These are phyloP conservation scores for Penicillium sp. DNA, from an alignment of 2,329 filamentous ascomycete genomes.

Conservation along the genomic window DNA sequence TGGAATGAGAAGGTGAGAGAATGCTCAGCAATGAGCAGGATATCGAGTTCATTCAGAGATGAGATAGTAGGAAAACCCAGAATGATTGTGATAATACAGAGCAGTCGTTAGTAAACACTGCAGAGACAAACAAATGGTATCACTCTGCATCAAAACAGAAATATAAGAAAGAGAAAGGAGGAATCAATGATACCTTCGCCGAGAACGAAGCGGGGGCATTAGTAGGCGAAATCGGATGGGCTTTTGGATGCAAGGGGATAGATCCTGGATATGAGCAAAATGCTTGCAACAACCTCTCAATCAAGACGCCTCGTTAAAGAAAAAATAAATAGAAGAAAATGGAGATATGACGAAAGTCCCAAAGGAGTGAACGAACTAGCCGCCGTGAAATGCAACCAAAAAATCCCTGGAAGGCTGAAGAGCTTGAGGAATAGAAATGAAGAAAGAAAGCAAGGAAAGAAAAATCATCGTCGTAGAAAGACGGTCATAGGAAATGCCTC, in stretches of 20 bases:
- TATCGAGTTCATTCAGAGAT: conserved; percentile 4
- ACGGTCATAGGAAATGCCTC: conserved; percentile 23
- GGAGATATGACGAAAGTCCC: conserved; percentile 8
- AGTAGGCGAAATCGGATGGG: conserved; percentile 20
- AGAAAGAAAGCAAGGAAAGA: conserved; percentile 17
- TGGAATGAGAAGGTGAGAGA: neutral
- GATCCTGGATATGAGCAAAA: conserved; percentile 19
- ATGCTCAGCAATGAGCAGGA: conserved; percentile 2
- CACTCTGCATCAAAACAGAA: conserved; percentile 34
- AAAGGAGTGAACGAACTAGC: conserved; percentile 15
- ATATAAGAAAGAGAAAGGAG: conserved; percentile 15
- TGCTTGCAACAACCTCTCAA: conserved; percentile 20
- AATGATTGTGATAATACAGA: conserved; percentile 23
- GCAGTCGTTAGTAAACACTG: conserved; percentile 20
- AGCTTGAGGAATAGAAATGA: conserved; percentile 17
- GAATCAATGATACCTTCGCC: conserved; percentile 24
- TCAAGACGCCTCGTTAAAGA: conserved; percentile 23
- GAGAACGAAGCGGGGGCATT: conserved; percentile 23
- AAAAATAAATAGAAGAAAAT: conserved; percentile 6
- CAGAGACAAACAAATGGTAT: conserved; percentile 35
- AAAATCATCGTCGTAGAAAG: conserved; percentile 22
- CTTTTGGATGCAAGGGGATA: conserved; percentile 27
- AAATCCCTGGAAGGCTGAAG: conserved; percentile 20
- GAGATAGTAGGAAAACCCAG: conserved; percentile 8
- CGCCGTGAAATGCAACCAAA: conserved; percentile 29